Evolutionary conservation across 129 eudicot genomes (phyloP), one percentile per base, ranked within the genome.

Genomic region (Gnaphalium uliginosum): DNA sequence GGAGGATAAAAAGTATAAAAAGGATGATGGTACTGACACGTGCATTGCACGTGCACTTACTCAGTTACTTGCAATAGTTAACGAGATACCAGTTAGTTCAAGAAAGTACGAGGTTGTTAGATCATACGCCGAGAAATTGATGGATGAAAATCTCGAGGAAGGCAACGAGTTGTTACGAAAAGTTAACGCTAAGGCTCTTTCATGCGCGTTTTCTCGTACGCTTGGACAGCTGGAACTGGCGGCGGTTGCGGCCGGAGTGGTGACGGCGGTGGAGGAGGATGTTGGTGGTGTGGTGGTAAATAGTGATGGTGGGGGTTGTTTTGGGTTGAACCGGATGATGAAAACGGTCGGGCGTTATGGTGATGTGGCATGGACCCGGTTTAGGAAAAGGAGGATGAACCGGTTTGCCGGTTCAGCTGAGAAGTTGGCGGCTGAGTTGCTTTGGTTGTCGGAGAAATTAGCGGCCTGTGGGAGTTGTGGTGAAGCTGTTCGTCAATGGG

Each of bases 351-450:
- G 83, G 73, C 65, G 48, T 62, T 77, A 43, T 68, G 87, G 86
- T 2, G 82, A 53, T 41, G 76, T 50, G 27, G 88, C 76, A 6
- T 85, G 86, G 92, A 69, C 81, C 66, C 76, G 86, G 82, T 48
- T 79, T 35, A 78, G 79, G 78, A 81, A 27, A 70, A 14, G 69
- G 67, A 76, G 39, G 69, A 68, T 22, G 61, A 22, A 67, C 17
- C 70, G 75, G 60, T 60, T 56, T 30, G 81, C 77, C 64, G 79
- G 64, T 67, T 85, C 96, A 69, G 96, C 89, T 21, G 95, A 86
- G 89, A 93, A 88, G 89, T 58, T 86, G 81, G 81, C 92, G 35
- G 93, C 98, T 69, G 98, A 92, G 82, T 10, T 88, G 85, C 86
- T 89, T 32, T 92, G 98, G 98, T 51, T 90, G 76, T 90, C 85